A percentile compares a stretch with the other conserved stretches of the same genome.
Conservation (phyloP, 1,284 basidiomycete species). For the Tilletiopsis washingtonensis region DNA sequence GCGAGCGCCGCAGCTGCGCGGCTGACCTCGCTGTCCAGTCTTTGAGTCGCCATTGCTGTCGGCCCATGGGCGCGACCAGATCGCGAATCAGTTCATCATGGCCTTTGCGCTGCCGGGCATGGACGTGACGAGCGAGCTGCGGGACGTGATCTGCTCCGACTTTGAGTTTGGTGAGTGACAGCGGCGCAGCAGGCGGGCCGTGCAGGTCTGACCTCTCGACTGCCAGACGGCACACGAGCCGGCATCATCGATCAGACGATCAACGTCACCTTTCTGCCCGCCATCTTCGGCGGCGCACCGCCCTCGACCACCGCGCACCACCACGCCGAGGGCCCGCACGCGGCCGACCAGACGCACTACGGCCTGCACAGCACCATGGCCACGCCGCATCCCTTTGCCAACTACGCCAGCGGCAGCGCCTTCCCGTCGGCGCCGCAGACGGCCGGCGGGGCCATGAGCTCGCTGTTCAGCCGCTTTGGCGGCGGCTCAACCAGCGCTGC, state of each 20-base stretch:
- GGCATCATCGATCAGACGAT: constrained; percentile 48
- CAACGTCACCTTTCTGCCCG: constrained; percentile 40
- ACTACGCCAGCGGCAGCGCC: constrained; percentile 17
- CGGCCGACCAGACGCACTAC: background rate
- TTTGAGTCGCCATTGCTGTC: constrained; percentile 43
- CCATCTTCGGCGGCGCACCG: constrained; percentile 23
- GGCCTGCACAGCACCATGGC: constrained; percentile 15
- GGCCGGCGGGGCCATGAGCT: background rate
- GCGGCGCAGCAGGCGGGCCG: background rate
- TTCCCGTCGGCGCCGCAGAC: background rate
- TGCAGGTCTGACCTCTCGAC: background rate
- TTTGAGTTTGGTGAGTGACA: constrained; percentile 30
- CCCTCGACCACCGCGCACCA: background rate
- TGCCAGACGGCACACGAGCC: constrained; percentile 38
- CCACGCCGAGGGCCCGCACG: background rate
- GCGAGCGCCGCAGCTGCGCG: background rate
- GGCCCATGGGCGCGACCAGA: constrained; percentile 38
- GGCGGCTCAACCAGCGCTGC: too few relatives aligned
- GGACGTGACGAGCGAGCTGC: constrained; percentile 43
- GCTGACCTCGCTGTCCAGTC: constrained; percentile 6
- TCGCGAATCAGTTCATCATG: constrained; percentile 46
- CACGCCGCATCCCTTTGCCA: constrained; percentile 43
- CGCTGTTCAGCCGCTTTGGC: constrained; percentile 4
- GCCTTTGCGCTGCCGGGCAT: constrained; percentile 43
- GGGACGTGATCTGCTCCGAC: constrained; percentile 46